Percentiles rank a stretch among this genome's conserved stretches.
phyloP scores from a whole-genome alignment of 176 grass and related monocot genomes.

The Cenchrus purpureus region DNA sequence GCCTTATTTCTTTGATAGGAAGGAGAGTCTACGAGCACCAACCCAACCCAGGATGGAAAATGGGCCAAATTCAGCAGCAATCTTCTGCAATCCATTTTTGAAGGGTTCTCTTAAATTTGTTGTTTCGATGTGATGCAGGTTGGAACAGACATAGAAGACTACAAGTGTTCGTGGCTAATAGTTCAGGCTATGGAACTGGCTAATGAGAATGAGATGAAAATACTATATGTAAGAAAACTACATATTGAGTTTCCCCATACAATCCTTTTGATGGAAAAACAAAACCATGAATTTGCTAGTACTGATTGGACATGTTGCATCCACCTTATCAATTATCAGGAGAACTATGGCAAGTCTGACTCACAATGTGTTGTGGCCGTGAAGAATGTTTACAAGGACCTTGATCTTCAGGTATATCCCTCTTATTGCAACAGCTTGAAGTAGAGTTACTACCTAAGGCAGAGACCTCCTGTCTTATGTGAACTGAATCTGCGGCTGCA shows the following conservation, averaged over 20 bases:
- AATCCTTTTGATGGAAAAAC: neutral
- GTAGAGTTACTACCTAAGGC: neutral
- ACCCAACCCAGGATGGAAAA: neutral
- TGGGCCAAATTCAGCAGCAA: neutral
- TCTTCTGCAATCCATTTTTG: neutral
- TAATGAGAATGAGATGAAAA: constrained; percentile 69
- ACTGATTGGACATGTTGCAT: constrained; percentile 6
- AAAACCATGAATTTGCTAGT: neutral
- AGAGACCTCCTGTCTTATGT: neutral
- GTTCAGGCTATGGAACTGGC: constrained; percentile 71
- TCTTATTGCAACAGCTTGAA: neutral
- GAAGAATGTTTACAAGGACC: constrained; percentile 65
- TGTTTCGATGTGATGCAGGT: constrained; percentile 43
- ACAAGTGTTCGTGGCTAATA: constrained; percentile 79
- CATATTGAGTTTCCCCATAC: neutral
- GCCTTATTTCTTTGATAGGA: neutral
- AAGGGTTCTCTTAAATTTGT: neutral
- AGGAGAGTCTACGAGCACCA: neutral
- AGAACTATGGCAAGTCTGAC: constrained; percentile 66
- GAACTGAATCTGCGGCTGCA: neutral
- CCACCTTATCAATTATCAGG: constrained; percentile 37
- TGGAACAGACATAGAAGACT: constrained; percentile 85
- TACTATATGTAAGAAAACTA: constrained; percentile 56
- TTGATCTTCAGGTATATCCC: constrained; percentile 61
- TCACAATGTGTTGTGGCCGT: constrained; percentile 56